Base-by-base conservation (phyloP, 2,329 filamentous ascomycete species). In the Phyllosticta citribraziliensis region DNA sequence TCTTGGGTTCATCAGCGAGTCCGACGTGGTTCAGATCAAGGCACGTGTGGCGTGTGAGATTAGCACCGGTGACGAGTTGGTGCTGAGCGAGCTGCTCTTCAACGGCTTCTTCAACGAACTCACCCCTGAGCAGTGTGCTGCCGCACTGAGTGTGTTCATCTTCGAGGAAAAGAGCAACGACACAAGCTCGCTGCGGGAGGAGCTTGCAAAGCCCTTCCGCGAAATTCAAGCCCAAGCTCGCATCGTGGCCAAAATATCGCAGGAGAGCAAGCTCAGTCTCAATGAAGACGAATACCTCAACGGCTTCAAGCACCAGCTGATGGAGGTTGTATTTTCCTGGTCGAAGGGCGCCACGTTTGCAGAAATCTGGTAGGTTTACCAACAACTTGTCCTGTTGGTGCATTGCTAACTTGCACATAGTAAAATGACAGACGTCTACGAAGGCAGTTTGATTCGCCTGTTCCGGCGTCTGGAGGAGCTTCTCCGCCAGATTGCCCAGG, bases 351-450 rank as follows among this genome's bases (percentile, higher is more conserved):
- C 88, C 67, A 86, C 89, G 0, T 99, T 99, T 78, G 85, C 89
- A 0, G 87, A 96, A 67, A 97, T 99, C 64, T 97, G 94, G 93
- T 96, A 84, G 71, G 90, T 84, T 17, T 6, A 10, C 9, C 3
- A 55, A 58, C 27, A 8, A 30, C 5, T n/a, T n/a, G 24, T 51
- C 24, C 51, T 33, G 20, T 55, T 55, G 50, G 47, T 27, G 35
- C 30, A 40, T 60, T 52, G 58, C 60, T 58, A 55, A 51, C 63
- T 47, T 57, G 60, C 50, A 66, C 56, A 8, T 65, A 96, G 93
- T 77, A 96, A 96, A 90, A 97, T 99, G 92, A 97, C 94, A 27
- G 93, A 97, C 69, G 90, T 93, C 27, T 99, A 97, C 75, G 94
- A 99, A 78, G 94, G 94, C 63, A 97, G 91, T 62, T 79, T 99